phyloP scores from a whole-genome alignment of 1,284 basidiomycete species.

The Malassezia vespertilionis region DNA sequence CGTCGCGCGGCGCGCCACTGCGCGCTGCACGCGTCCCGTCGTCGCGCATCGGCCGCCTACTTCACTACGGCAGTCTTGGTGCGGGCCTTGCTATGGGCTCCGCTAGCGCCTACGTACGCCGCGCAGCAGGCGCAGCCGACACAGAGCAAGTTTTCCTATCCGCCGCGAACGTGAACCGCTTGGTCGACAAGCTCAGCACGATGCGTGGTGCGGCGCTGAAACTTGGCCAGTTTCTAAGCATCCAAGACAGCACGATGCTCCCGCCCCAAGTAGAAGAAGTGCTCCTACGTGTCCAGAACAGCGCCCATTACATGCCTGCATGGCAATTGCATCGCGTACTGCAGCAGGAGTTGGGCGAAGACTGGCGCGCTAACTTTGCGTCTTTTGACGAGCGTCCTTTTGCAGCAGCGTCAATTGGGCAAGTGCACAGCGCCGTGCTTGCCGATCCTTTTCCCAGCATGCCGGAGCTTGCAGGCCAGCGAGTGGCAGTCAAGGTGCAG shows the following conservation, averaged over 20 bases:
- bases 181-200: conserved; percentile 80
- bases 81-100: conserved; percentile 44
- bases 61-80: conserved; percentile 44
- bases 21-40: conserved; percentile 42
- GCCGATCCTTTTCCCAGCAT: conserved; percentile 26
- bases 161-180: conserved; percentile 65
- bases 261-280: conserved; percentile 81
- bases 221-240: conserved; percentile 91
- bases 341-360: conserved; percentile 59
- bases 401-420: conserved; percentile 91
- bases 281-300: conserved; percentile 79
- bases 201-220: conserved; percentile 97
- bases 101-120: conserved; percentile 29
- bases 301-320: conserved; percentile 96
- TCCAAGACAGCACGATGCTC: conserved; percentile 61
- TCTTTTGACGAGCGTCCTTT: conserved; percentile 78
- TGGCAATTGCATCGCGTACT: conserved; percentile 91
- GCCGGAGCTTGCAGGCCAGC: conserved; percentile 26
- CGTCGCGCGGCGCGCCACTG: conserved; percentile 26
- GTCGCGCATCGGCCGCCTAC: conserved; percentile 40
- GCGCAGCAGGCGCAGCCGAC: conserved; percentile 7
- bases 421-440: conserved; percentile 74
- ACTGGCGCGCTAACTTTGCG: conserved; percentile 64
- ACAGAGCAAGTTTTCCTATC: conserved; percentile 23
- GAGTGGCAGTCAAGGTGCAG: conserved; percentile 83